Base-by-base conservation (phyloP, 1,139 yeast genomes). In the Scheffersomyces lignicola region DNA sequence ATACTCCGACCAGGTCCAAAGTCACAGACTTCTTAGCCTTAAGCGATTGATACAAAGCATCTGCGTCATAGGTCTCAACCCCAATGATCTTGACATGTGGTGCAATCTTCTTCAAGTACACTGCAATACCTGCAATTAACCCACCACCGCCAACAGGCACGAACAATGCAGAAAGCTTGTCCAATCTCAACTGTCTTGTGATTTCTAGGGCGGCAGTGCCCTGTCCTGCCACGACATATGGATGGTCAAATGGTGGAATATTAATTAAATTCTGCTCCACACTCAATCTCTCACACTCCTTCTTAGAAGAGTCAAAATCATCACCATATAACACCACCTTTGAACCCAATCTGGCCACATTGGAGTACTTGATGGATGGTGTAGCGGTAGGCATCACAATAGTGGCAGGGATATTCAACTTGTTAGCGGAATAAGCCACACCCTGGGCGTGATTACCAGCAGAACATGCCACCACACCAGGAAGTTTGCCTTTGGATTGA, bases 391-490 rank as follows among this genome's bases (percentile, higher is more conserved):
- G 99, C 99, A 92, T 92, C 33, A 92, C 97, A 38, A 92, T 92
- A 5, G 97, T 92, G 2, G 97, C 90, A 5, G 96, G 94, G 37
- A 92, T 89, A 23, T 83, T 83, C 52, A 92, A 67, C 44, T 81
- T 79, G 44, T 78, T 79, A 3, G 97, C 96, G 11, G 96, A 85
- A 56, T 66, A 92, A 0, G 98, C 98, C 7, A 94, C 97, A 43
- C 99, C 99, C 59, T 94, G 99, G 2, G 99, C 99, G 52, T 92
- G 99, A 59, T 92, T 92, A 25, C 99, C 99, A 1, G 98, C 99
- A 14, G 97, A 88, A 52, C 97, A 92, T 0, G 98, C 97, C 57
- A 94, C 84, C 36, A 92, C 97, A 45, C 99, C 99, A 41, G 83
- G 78, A 47, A 85, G 63, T 35, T 85, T 81, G 27, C 80, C 73